Percentiles rank a stretch among this genome's conserved stretches.
Conservation (phyloP, 768 basidiomycete species). For the Rhodotorula paludigena region DNA sequence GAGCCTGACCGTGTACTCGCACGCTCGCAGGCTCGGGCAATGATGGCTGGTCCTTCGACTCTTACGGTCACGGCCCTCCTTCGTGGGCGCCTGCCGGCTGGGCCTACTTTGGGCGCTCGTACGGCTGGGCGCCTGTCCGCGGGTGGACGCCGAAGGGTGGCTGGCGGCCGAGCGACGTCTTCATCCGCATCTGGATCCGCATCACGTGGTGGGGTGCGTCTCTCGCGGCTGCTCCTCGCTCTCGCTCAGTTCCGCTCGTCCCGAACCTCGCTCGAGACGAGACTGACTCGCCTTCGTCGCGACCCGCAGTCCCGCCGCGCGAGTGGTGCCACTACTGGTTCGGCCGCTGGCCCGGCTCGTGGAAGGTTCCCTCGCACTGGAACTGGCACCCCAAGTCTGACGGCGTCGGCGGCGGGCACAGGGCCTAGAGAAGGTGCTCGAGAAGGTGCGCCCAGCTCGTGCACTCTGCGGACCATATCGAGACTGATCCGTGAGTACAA, state of each 20-base stretch:
- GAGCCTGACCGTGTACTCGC: too few relatives aligned
- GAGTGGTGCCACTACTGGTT: background rate
- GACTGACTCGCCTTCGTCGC: background rate
- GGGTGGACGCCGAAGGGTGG: background rate
- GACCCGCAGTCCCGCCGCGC: background rate
- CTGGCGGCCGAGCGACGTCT: slow-evolving; percentile 4
- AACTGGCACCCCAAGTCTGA: background rate
- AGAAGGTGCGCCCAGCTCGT: too few relatives aligned
- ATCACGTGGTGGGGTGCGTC: background rate
- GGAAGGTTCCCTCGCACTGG: background rate
- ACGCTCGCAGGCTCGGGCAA: slow-evolving; percentile 3
- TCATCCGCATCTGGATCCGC: background rate
- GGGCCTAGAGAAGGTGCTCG: too few relatives aligned
- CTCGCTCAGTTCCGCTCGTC: too few relatives aligned
- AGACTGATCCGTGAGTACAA: too few relatives aligned
- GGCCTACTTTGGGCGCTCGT: background rate
- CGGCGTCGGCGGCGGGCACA: too few relatives aligned
- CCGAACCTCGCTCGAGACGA: too few relatives aligned
- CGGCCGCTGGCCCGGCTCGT: background rate
- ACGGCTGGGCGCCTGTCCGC: background rate
- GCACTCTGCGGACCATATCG: too few relatives aligned
- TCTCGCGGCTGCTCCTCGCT: background rate
- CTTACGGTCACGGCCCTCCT: background rate
- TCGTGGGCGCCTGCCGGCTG: background rate
- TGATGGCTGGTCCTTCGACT: slow-evolving; percentile 12